Base-by-base conservation (phyloP, 331 rosid species). In the Pyracantha coccinea region DNA sequence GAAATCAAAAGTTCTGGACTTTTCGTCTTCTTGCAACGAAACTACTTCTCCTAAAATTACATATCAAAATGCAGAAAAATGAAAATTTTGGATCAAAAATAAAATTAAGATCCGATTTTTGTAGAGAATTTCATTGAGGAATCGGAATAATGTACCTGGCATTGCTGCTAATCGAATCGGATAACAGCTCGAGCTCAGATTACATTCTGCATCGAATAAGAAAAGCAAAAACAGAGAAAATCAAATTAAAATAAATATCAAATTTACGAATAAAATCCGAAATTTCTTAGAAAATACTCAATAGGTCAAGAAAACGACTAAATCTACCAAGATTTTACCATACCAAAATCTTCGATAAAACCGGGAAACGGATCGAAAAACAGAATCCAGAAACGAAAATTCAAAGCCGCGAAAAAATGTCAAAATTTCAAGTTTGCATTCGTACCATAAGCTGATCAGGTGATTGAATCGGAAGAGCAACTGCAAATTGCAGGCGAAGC, bases 1-100 rank as follows among this genome's bases (percentile, higher is more conserved):
- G 2, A 86, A 83, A 45, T 93, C 95, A 52, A 86, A 80, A 70
- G 35, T 73, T 73, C 80, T 83, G 24, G 73, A 62, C 78, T 84
- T 88, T 76, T 86, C 92, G 41, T 88, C 93, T 29, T 89, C 97
- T 76, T 82, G 87, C 69, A 27, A 32, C 41, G 86, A 83, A 71
- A 72, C 65, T 59, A 82, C 80, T 60, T 89, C 96, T 35, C 83
- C 97, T 89, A 63, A 47, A 72, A 67, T 66, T 66, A 53, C 64
- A 60, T 4, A 67, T 38, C 75, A 7, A 81, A 47, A 78, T 31
- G 32, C 53, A 75, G 4, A 60, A 62, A 50, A 47, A 69, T 50
- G 57, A 59, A 70, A 29, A 28, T 20, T 59, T 17, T 21, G 29
- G n/a, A 59, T 35, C 23, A 66, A 78, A 55, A 32, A 3, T 50